phyloP scores from a whole-genome alignment of 768 basidiomycete species.

The Leccinum imitatum region DNA sequence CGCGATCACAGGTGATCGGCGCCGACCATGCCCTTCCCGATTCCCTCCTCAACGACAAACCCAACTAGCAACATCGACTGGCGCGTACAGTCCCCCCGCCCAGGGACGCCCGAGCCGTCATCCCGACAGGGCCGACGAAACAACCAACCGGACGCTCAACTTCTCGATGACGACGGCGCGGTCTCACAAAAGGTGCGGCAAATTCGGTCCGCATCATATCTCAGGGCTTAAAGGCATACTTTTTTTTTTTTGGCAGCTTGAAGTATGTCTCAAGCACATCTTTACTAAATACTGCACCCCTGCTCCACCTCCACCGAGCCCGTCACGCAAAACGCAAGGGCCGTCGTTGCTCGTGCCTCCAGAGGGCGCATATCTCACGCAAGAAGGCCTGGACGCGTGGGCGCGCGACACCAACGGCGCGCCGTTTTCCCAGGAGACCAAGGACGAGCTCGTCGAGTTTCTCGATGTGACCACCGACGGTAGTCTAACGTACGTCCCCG shows the following conservation, averaged over 20 bases:
- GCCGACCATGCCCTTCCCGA: slow-evolving; percentile 16
- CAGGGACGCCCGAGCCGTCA: slow-evolving; percentile 62
- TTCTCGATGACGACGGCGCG: slow-evolving; percentile 70
- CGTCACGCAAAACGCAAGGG: slow-evolving; percentile 18
- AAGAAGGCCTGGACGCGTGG: slow-evolving; percentile 69
- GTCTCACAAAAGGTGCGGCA: slow-evolving; percentile 59
- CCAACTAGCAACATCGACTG: slow-evolving; percentile 7
- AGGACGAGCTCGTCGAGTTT: slow-evolving; percentile 73
- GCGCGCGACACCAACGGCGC: slow-evolving; percentile 80
- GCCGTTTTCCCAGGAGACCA: slow-evolving; percentile 74
- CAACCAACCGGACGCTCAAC: slow-evolving; percentile 45
- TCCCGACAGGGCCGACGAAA: slow-evolving; percentile 61
- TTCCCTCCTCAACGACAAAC: slow-evolving; percentile 6
- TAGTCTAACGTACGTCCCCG: slow-evolving; percentile 60
- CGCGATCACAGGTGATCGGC: slow-evolving; percentile 22
- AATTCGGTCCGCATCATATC: neutral
- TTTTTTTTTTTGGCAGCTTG: slow-evolving; percentile 45
- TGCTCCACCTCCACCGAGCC: slow-evolving; percentile 19
- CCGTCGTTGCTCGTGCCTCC: slow-evolving; percentile 44
- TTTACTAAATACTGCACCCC: slow-evolving; percentile 78
- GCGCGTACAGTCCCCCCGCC: slow-evolving; percentile 47
- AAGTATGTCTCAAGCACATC: slow-evolving; percentile 69
- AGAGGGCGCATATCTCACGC: slow-evolving; percentile 54
- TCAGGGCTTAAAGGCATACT: neutral
- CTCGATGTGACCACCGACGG: slow-evolving; percentile 74